These are phyloP conservation scores for Trametes cingulata DNA, from an alignment of 768 basidiomycete species.

Conservation along the genomic window DNA sequence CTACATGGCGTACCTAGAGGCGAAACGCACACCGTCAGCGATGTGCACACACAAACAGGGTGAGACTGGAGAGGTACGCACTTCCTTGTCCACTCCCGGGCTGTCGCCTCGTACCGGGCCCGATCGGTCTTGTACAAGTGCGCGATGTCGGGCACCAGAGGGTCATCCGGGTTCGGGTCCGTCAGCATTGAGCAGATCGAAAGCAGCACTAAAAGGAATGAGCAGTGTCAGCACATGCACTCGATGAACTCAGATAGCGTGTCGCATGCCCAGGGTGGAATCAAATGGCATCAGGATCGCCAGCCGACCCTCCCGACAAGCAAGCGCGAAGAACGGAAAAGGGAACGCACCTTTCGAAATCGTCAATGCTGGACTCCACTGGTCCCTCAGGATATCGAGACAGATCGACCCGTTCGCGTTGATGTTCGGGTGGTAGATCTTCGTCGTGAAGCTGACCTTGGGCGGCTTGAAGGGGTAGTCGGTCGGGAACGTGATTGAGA, in stretches of 20 bases:
- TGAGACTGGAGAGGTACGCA: constrained; percentile 44
- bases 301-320: neutral
- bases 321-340: neutral
- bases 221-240: constrained; percentile 5
- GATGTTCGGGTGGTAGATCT: constrained; percentile 99
- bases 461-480: constrained; percentile 99
- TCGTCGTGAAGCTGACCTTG: constrained; percentile 99
- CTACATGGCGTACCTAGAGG: constrained; percentile 55
- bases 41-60: no score
- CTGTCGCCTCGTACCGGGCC: constrained; percentile 94
- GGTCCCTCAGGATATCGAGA: constrained; percentile 96
- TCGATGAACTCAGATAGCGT: neutral
- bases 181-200: constrained; percentile 99
- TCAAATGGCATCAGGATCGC: neutral
- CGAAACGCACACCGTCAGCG: neutral
- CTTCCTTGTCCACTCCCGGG: constrained; percentile 99
- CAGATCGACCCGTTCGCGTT: constrained; percentile 99
- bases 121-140: constrained; percentile 99
- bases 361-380: constrained; percentile 98
- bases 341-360: constrained; percentile 87
- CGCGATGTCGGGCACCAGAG: constrained; percentile 97
- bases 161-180: constrained; percentile 99
- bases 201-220: constrained; percentile 65
- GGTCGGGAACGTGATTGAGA: constrained; percentile 89
- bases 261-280: neutral